These are phyloP conservation scores for Urostyla sp. DNA, from an alignment of 73 alveolate species.

Conservation along the genomic window DNA sequence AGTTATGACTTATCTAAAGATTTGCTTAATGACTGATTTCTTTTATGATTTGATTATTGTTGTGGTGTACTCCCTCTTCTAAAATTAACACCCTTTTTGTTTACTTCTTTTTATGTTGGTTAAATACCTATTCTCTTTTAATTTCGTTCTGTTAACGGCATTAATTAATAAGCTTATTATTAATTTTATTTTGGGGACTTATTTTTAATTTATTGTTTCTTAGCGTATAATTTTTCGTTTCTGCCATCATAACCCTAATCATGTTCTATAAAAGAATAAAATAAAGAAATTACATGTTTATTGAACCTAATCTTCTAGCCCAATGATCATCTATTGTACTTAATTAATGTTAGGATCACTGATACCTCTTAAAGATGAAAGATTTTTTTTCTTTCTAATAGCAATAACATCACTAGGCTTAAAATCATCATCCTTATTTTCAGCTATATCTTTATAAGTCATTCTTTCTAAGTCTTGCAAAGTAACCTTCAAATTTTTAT, in stretches of 20 bases:
- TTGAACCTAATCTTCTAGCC: background rate
- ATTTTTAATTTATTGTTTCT: background rate
- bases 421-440: constrained; percentile 61
- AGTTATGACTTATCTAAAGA: constrained; percentile 17
- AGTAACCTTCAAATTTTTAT: constrained; percentile 50
- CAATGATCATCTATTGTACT: background rate
- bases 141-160: background rate
- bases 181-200: background rate
- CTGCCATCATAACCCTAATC: constrained; percentile 12
- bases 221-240: constrained; percentile 11
- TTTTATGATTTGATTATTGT: background rate
- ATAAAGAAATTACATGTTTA: background rate
- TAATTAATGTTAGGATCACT: background rate
- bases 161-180: background rate
- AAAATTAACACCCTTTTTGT: constrained; percentile 12
- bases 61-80: constrained; percentile 51
- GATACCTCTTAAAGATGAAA: background rate
- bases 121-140: constrained; percentile 23
- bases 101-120: constrained; percentile 6
- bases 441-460: constrained; percentile 54
- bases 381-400: background rate
- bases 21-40: background rate
- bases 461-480: constrained; percentile 59
- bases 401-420: constrained; percentile 54
- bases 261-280: background rate